A percentile compares a stretch with the other conserved stretches of the same genome.
Evolutionary conservation across 768 basidiomycete species (phyloP).

Genomic region (Rhizopogon vinicolor): DNA sequence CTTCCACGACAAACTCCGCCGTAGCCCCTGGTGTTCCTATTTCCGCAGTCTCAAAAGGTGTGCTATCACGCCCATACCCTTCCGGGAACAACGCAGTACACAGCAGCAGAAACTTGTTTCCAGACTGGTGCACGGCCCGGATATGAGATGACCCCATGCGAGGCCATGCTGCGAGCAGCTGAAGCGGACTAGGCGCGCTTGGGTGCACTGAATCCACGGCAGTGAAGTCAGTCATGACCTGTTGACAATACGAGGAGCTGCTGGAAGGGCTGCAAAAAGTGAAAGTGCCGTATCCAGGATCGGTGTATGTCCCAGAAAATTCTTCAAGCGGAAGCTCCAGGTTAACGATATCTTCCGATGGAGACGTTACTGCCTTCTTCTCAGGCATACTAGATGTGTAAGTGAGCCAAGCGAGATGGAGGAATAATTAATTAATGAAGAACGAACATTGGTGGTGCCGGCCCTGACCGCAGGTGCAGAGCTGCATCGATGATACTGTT

Average conservation of each 20-base stretch:
- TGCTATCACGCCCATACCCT: constrained; percentile 33
- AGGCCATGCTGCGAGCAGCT: constrained; percentile 29
- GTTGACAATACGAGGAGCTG: constrained; percentile 16
- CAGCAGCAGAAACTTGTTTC: constrained; percentile 14
- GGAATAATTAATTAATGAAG: background rate
- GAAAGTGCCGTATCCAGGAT: constrained; percentile 34
- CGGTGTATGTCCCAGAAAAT: constrained; percentile 32
- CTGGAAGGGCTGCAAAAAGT: constrained; percentile 29
- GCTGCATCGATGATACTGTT: constrained; percentile 20
- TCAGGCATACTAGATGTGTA: background rate
- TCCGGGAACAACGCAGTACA: constrained; percentile 27
- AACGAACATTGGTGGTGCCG: constrained; percentile 5
- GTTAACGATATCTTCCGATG: background rate
- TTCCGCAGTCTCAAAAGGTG: constrained; percentile 23
- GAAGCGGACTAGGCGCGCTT: background rate
- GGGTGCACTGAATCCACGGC: constrained; percentile 15
- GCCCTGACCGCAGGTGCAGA: constrained; percentile 5
- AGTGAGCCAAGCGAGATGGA: background rate
- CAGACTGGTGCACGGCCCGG: constrained; percentile 19
- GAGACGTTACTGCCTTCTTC: background rate
- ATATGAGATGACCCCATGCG: constrained; percentile 34
- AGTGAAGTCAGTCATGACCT: constrained; percentile 24
- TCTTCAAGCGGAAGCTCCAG: constrained; percentile 13
- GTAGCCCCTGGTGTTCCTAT: constrained; percentile 1
- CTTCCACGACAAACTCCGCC: constrained; percentile 19